phyloP scores from a whole-genome alignment of 441 rosid genomes.

The Cnidoscolus chayamansa region DNA sequence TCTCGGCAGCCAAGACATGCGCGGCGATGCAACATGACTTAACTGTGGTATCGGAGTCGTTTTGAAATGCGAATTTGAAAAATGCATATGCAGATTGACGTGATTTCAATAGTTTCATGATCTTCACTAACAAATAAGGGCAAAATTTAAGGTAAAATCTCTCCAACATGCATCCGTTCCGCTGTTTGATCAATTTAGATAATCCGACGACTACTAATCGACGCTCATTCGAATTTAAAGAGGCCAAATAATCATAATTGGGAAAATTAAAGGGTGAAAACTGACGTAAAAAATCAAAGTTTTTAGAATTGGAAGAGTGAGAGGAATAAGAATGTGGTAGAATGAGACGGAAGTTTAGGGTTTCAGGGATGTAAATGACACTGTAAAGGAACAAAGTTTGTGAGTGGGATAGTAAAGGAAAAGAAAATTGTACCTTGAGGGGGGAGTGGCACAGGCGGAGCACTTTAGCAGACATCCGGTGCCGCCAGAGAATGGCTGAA shows the following conservation, averaged over 20 bases:
- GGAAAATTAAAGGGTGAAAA: slow-evolving; percentile 36
- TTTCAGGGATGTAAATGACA: not conserved
- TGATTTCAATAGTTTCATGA: slow-evolving; percentile 42
- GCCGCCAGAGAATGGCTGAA: slow-evolving; percentile 5
- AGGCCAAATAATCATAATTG: slow-evolving; percentile 20
- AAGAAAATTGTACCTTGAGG: slow-evolving; percentile 31
- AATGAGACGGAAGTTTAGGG: slow-evolving; percentile 7
- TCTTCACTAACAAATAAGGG: slow-evolving; percentile 40
- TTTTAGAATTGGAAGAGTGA: slow-evolving; percentile 19
- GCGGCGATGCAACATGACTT: slow-evolving; percentile 47
- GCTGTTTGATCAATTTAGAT: slow-evolving; percentile 42
- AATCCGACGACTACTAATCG: slow-evolving; percentile 49
- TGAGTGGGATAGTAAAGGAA: slow-evolving; percentile 16
- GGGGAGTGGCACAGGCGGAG: slow-evolving; percentile 27
- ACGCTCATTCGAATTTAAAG: slow-evolving; percentile 50
- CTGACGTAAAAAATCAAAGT: slow-evolving; percentile 38
- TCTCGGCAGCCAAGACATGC: slow-evolving; percentile 46
- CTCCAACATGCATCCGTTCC: slow-evolving; percentile 30
- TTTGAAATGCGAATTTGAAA: slow-evolving; percentile 50
- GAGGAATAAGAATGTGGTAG: not conserved
- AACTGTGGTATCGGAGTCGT: slow-evolving; percentile 38
- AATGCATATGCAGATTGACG: slow-evolving; percentile 56
- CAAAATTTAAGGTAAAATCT: slow-evolving; percentile 38
- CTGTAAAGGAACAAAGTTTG: slow-evolving; percentile 15
- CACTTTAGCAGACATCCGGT: slow-evolving; percentile 40